Conservation (phyloP, 1,139 yeast genomes). For the Saccharomyces pastorianus region DNA sequence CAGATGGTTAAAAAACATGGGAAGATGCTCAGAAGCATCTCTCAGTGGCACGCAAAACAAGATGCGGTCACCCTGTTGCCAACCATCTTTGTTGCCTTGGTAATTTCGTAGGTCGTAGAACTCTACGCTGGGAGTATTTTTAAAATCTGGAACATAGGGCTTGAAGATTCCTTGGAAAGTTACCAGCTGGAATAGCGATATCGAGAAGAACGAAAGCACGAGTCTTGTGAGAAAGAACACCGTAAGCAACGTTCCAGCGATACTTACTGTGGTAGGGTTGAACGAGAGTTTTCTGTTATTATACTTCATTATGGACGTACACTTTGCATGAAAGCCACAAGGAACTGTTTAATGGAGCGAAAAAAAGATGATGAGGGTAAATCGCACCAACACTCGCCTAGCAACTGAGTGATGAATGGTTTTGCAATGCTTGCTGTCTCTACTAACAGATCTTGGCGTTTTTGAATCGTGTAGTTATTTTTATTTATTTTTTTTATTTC, state of each 20-base stretch:
- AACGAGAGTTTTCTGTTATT: background rate
- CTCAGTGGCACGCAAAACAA: conserved; percentile 61
- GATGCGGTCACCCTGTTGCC: conserved; percentile 51
- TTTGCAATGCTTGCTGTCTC: background rate
- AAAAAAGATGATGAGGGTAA: background rate
- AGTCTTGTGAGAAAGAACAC: conserved; percentile 3
- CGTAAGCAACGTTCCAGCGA: conserved; percentile 5
- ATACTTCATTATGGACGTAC: conserved; percentile 1
- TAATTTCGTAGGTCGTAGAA: conserved; percentile 48
- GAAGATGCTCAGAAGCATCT: conserved; percentile 61
- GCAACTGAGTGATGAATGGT: background rate
- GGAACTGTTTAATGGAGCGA: background rate
- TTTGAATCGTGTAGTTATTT: background rate
- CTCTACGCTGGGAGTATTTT: conserved; percentile 34
- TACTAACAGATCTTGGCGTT: background rate
- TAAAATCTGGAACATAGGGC: conserved; percentile 31
- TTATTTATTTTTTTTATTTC: background rate
- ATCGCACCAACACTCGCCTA: background rate
- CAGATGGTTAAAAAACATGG: conserved; percentile 58
- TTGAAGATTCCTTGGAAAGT: conserved; percentile 4
- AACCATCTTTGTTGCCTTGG: conserved; percentile 46
- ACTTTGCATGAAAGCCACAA: background rate
- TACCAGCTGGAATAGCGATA: background rate
- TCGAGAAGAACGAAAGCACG: background rate
- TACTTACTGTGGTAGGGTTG: conserved; percentile 2